Conservation (phyloP, 2,329 filamentous ascomycete genomes). For the Hypoxylon sp. region DNA sequence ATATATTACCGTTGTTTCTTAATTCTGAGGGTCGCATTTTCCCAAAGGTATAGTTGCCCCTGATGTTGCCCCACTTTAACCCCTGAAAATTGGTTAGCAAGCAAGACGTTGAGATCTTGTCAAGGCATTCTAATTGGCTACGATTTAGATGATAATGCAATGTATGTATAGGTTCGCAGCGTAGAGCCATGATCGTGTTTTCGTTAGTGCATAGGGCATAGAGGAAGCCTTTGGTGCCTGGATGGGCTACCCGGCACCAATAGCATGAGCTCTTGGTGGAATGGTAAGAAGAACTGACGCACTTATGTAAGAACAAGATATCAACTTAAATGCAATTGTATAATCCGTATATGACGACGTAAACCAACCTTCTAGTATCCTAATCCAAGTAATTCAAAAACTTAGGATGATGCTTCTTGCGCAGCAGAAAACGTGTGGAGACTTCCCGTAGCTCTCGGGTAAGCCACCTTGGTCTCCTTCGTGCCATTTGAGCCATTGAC, state of each 20-base stretch:
- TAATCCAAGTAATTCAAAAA: not conserved
- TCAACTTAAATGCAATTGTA: not conserved
- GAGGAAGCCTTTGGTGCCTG: too few relatives aligned
- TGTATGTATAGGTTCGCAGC: too few relatives aligned
- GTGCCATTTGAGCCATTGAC: slow-evolving; percentile 19
- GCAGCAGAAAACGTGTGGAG: slow-evolving; percentile 36
- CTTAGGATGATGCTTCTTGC: slow-evolving; percentile 38
- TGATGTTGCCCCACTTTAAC: not conserved
- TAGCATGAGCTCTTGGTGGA: not conserved
- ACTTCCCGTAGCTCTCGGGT: slow-evolving; percentile 40
- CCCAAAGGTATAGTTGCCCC: too few relatives aligned
- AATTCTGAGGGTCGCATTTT: too few relatives aligned
- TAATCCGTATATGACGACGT: not conserved
- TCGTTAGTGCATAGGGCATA: too few relatives aligned
- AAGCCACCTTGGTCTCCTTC: slow-evolving; percentile 25
- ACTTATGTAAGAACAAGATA: not conserved
- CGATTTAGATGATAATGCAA: too few relatives aligned
- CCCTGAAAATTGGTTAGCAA: not conserved
- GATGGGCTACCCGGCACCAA: too few relatives aligned
- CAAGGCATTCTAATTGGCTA: too few relatives aligned
- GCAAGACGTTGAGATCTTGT: too few relatives aligned
- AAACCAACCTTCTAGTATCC: not conserved
- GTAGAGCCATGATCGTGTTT: too few relatives aligned
- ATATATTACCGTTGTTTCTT: too few relatives aligned
- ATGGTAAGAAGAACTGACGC: not conserved